These are phyloP conservation scores for Babesia gibsoni DNA, from an alignment of 169 alveolate species.

Conservation along the genomic window DNA sequence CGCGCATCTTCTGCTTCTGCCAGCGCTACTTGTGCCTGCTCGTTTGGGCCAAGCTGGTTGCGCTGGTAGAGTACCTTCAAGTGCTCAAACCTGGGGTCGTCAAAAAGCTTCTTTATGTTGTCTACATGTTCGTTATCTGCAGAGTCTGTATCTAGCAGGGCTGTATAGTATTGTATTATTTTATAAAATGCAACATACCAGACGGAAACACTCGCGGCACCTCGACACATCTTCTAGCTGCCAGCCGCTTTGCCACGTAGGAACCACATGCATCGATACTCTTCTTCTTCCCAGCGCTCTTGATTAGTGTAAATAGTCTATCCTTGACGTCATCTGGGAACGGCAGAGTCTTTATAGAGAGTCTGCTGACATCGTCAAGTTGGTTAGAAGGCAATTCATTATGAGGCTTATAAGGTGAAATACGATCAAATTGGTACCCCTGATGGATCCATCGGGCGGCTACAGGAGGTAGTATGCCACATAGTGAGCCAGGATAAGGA, in stretches of 20 bases:
- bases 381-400: conserved; percentile 8
- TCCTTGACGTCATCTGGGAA: conserved; percentile 69
- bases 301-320: conserved; percentile 63
- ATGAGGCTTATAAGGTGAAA: conserved; percentile 37
- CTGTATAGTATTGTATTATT: conserved; percentile 11
- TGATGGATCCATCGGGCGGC: conserved; percentile 15
- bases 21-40: conserved; percentile 69
- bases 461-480: background rate
- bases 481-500: background rate
- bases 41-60: conserved; percentile 64
- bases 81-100: conserved; percentile 60
- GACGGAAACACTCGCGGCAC: conserved; percentile 81
- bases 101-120: conserved; percentile 37
- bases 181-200: conserved; percentile 37
- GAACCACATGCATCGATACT: conserved; percentile 78
- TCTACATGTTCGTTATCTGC: conserved; percentile 10
- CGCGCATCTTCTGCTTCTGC: conserved; percentile 74
- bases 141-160: conserved; percentile 34
- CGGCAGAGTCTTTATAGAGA: conserved; percentile 57
- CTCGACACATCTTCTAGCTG: conserved; percentile 78
- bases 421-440: conserved; percentile 59
- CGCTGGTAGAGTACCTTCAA: conserved; percentile 49
- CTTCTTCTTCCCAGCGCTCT: conserved; percentile 68
- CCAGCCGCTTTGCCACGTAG: conserved; percentile 61
- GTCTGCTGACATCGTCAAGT: conserved; percentile 48